Base-by-base conservation (phyloP, 768 basidiomycete species). In the Trametes meyenii region DNA sequence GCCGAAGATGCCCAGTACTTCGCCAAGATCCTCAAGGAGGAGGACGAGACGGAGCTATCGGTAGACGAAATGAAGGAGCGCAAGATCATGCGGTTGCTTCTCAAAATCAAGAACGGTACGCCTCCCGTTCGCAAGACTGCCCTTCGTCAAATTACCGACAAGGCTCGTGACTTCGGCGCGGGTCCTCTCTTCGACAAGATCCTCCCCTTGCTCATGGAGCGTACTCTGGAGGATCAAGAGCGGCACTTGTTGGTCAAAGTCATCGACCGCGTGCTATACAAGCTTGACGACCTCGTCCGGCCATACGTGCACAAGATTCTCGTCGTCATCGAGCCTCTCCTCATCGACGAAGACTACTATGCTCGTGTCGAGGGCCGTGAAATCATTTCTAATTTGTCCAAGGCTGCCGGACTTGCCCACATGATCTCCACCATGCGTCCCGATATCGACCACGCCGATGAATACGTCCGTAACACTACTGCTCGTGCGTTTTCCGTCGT, bases 391-490 rank as follows among this genome's bases (percentile, higher is more conserved):
- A 99, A 98, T 75, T 80, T 98, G 43, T 96, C 97, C 29, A 99
- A 98, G 76, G 97, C 97, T 12, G 96, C 96, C 33, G 97, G 97
- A 76, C 88, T 99, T 24, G 96, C 97, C 2, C 97, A 99, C 77
- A 98, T 99, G 97, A 99, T 99, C 69, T 99, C 97, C 38, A 99
- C 96, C 19, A 98, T 99, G 96, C 90, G 96, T 68, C 96, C 97
- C 3, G 96, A 99, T 81, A 98, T 98, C 64, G 96, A 99, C 75
- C 96, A 98, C 69, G 95, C 97, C 45, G 96, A 99, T 72, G 97
- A 99, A 76, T 98, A 99, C 66, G 96, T 98, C 3, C 92, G 96
- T 61, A 99, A 99, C 75, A 99, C 97, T 45, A 99, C 97, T 16
- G 96, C 97, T 38, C 91, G 97, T 69, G 97, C 97, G 3, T 95